Evolutionary conservation across 2,329 filamentous ascomycete species (phyloP).

Genomic region (Colletotrichum ledebouriae): DNA sequence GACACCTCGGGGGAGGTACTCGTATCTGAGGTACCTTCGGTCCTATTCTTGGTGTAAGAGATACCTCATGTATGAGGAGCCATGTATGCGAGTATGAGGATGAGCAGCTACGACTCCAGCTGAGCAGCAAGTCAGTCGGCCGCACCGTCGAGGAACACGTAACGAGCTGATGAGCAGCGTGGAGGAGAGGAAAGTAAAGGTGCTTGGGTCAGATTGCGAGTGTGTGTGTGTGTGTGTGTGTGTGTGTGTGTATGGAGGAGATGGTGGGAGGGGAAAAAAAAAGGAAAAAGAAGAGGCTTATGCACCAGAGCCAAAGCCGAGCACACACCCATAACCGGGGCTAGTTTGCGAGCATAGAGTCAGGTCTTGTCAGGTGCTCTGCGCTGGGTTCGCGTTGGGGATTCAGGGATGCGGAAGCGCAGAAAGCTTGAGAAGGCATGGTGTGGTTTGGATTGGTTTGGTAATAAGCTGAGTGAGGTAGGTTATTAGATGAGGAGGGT

Average conservation of each 20-base stretch:
- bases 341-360: conserved; percentile 43
- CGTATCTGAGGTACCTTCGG: conserved; percentile 29
- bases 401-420: conserved; percentile 31
- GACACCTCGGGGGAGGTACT: conserved; percentile 28
- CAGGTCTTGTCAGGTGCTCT: conserved; percentile 40
- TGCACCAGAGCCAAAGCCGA: conserved; percentile 39
- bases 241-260: conserved; percentile 4
- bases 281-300: conserved; percentile 36
- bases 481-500: conserved; percentile 15
- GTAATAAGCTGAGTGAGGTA: conserved; percentile 18
- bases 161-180: conserved; percentile 12
- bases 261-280: conserved; percentile 9
- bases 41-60: background rate
- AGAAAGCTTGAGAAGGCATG: conserved; percentile 33
- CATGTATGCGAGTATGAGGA: background rate
- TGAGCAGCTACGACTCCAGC: conserved; percentile 12
- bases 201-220: conserved; percentile 1
- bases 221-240: background rate
- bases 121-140: conserved; percentile 20
- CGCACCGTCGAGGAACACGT: conserved; percentile 14
- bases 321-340: conserved; percentile 36
- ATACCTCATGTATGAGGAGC: background rate
- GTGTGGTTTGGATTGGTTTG: conserved; percentile 19
- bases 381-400: conserved; percentile 39
- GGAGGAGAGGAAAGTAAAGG: background rate